Base-by-base conservation (phyloP, 208 protist species). In the Phytomonas sp. region DNA sequence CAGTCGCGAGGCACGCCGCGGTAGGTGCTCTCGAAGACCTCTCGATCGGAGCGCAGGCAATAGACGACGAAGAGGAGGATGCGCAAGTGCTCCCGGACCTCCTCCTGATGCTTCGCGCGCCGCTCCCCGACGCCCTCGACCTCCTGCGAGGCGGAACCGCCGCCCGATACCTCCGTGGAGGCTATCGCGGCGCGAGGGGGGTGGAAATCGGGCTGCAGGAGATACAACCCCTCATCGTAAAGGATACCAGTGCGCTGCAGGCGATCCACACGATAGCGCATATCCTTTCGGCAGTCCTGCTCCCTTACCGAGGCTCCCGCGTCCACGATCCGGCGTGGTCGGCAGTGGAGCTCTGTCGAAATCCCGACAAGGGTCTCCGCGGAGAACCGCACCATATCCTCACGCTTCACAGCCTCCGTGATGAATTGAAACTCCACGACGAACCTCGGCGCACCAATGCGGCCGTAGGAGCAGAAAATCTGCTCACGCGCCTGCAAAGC, bases 351-450 rank as follows among this genome's bases (percentile, higher is more conserved):
- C 23, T 26, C 29, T 11, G 59, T 31, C 8, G 29, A 46, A 71
- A 61, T 31, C 23, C 40, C 67, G 8, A 40, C 67, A 71, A 59
- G 28, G 30, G 37, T 64, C 23, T 31, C 68, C 36, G 76, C 71
- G 3, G 67, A 75, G 76, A 86, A 89, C 30, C 90, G 87, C 28
- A 88, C 72, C 31, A 89, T 68, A 66, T 95, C 87, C 56, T 85
- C 77, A 37, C 69, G 71, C 32, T 84, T 34, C 0, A 90, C 78
- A 28, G 78, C 60, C 28, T 79, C 76, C 17, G 84, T 92, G 46
- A 89, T 68, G 65, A 95, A 92, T 71, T 95, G 90, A 70, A 95
- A 93, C 82, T 95, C 85, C 20, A 89, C 76, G 0, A 75, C 80
- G 70, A 93, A 93, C 33, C 85, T 79, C 30, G 90, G 75, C 0